phyloP scores from a whole-genome alignment of 2,329 filamentous ascomycete species.

The Fusarium coicis region DNA sequence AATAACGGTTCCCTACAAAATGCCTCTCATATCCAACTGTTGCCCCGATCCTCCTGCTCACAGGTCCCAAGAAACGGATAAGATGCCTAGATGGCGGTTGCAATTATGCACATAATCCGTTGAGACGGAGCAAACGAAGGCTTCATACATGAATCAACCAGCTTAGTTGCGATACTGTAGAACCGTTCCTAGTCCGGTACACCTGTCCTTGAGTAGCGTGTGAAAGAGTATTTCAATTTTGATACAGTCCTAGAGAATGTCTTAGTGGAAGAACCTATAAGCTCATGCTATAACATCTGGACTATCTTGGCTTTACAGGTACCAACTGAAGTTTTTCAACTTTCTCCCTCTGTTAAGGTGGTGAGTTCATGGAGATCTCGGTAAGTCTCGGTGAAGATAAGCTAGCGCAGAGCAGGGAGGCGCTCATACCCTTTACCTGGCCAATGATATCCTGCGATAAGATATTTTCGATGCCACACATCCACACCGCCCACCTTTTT shows the following conservation, averaged over 20 bases:
- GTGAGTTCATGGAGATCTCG: not conserved
- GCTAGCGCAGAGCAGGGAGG: slow-evolving; percentile 1
- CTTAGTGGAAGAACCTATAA: not conserved
- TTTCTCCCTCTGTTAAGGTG: not conserved
- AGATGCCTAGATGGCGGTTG: not conserved
- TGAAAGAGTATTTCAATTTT: not conserved
- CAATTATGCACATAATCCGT: not conserved
- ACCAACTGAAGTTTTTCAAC: not conserved
- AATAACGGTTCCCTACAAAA: slow-evolving; percentile 6
- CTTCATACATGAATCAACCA: not conserved
- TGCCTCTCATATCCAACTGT: not conserved
- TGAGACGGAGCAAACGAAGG: not conserved
- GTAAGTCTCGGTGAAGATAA: slow-evolving; percentile 30
- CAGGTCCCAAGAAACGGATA: not conserved
- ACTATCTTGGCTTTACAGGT: not conserved
- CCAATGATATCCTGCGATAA: slow-evolving; percentile 47
- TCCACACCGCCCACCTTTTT: slow-evolving; percentile 48
- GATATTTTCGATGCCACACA: slow-evolving; percentile 32
- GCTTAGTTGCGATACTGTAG: not conserved
- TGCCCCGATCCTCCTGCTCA: not conserved
- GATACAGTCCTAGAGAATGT: not conserved
- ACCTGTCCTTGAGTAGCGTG: not conserved
- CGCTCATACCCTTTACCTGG: not conserved
- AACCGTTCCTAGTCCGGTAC: not conserved
- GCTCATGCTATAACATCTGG: not conserved